A percentile compares a stretch with the other conserved stretches of the same genome.
These are phyloP conservation scores for Colletotrichum sp. DNA, from an alignment of 2,329 filamentous ascomycete genomes.

Conservation along the genomic window DNA sequence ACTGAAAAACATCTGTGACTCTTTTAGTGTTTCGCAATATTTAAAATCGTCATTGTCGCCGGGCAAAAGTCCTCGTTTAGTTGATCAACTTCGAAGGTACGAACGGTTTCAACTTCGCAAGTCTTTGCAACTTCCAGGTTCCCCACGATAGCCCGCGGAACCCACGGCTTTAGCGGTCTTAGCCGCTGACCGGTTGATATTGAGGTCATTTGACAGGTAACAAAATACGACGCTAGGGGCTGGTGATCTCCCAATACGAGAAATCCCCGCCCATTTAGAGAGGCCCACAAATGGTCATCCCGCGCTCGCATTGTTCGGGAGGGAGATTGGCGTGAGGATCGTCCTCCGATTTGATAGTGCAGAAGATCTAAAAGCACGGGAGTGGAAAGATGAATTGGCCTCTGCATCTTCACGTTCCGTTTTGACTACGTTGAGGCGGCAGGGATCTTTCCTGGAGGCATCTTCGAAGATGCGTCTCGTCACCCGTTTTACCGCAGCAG, in stretches of 20 bases:
- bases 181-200: background rate
- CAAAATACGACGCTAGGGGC: background rate
- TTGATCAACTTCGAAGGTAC: background rate
- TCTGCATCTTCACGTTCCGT: background rate
- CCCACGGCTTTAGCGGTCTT: background rate
- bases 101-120: background rate
- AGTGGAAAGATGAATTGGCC: background rate
- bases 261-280: background rate
- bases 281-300: background rate
- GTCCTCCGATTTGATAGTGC: background rate
- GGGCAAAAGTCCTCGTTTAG: background rate
- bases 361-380: background rate
- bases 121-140: background rate
- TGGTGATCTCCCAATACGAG: background rate
- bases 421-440: background rate
- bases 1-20: fast-evolving
- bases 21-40: background rate
- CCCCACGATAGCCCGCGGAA: background rate
- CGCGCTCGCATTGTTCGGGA: background rate
- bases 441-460: background rate
- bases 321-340: background rate
- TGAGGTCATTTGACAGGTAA: background rate
- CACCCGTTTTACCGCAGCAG: background rate
- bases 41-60: background rate
- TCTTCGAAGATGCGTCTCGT: background rate